Evolutionary conservation across 1,284 basidiomycete species (phyloP).

Genomic region (Heliocybe sulcata): DNA sequence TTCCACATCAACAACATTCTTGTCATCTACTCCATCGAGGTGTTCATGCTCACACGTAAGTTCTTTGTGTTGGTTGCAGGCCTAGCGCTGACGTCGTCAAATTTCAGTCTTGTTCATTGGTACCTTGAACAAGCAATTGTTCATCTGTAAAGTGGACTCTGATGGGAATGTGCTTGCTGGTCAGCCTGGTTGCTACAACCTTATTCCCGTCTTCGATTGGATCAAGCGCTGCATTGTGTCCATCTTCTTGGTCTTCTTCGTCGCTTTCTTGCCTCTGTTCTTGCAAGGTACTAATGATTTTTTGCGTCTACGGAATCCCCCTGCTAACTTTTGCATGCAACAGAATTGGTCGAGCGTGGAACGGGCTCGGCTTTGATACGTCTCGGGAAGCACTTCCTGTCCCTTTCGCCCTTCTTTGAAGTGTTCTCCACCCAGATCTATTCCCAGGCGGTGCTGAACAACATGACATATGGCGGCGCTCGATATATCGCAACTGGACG

Average conservation of each 20-base stretch:
- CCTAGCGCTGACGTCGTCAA: constrained; percentile 9
- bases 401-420: constrained; percentile 92
- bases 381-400: constrained; percentile 91
- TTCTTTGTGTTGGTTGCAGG: constrained; percentile 15
- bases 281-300: constrained; percentile 65
- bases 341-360: constrained; percentile 91
- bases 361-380: constrained; percentile 91
- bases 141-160: constrained; percentile 80
- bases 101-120: constrained; percentile 80
- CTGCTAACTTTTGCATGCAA: constrained; percentile 2
- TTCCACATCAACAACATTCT: constrained; percentile 99
- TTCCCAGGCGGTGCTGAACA: constrained; percentile 91
- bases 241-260: constrained; percentile 96
- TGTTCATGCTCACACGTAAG: constrained; percentile 89
- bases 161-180: constrained; percentile 74
- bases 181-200: constrained; percentile 88
- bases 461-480: constrained; percentile 92
- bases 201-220: constrained; percentile 94
- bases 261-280: constrained; percentile 92
- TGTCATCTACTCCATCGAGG: constrained; percentile 93
- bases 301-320: neutral
- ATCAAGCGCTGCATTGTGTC: constrained; percentile 92
- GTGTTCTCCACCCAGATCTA: constrained; percentile 98
- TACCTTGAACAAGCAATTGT: constrained; percentile 86
- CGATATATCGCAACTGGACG: constrained; percentile 96